phyloP scores from a whole-genome alignment of 192 early-diverging fungal species.

The Thamnidium elegans region DNA sequence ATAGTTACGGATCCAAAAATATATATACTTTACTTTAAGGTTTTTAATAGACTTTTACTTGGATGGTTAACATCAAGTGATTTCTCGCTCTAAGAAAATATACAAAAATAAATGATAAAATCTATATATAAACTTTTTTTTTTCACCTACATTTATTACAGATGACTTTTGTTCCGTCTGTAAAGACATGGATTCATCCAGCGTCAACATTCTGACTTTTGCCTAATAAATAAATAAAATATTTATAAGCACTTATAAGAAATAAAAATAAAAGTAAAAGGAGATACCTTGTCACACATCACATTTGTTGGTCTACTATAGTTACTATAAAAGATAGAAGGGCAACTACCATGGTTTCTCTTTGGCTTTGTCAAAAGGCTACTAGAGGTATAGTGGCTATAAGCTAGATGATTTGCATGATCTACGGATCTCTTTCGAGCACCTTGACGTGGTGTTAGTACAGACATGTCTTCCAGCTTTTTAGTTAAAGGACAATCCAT shows the following conservation, averaged over 20 bases:
- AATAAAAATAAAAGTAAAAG: too few species aligned
- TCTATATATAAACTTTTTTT: too few species aligned
- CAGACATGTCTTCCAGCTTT: not conserved
- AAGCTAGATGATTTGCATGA: slow-evolving; percentile 21
- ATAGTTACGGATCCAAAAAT: too few species aligned
- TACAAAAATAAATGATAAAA: too few species aligned
- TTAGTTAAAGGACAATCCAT: not conserved
- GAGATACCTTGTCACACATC: too few species aligned
- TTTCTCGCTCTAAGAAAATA: too few species aligned
- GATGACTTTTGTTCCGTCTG: slow-evolving; percentile 11
- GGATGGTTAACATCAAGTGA: too few species aligned
- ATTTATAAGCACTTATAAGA: too few species aligned
- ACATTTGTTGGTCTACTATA: not conserved
- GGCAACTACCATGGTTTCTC: not conserved
- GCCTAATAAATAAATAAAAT: not conserved
- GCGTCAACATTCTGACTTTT: slow-evolving; percentile 21
- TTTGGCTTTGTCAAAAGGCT: slow-evolving; percentile 20
- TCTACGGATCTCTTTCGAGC: slow-evolving; percentile 24
- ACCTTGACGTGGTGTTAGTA: slow-evolving; percentile 18
- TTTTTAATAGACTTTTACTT: too few species aligned
- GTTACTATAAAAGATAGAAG: not conserved
- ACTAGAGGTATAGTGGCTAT: slow-evolving; percentile 12
- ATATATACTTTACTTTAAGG: too few species aligned
- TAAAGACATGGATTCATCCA: slow-evolving; percentile 19
- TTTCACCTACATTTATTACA: slow-evolving; percentile 2